Evolutionary conservation across 2,329 filamentous ascomycete species (phyloP), one percentile per base, ranked within the genome.

Genomic region (Microdochium paspali): DNA sequence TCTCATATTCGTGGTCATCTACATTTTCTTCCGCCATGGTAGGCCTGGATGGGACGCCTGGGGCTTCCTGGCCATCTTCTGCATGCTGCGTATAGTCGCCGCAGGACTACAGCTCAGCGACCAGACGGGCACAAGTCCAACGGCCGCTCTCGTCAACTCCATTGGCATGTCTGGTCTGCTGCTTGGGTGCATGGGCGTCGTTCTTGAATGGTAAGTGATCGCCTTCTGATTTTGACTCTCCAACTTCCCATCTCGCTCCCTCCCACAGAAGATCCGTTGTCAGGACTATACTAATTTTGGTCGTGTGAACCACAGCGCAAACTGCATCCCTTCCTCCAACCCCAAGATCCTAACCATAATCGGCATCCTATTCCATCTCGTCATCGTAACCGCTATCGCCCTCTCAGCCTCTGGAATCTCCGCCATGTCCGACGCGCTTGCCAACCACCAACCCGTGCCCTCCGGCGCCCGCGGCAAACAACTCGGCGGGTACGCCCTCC

Each of bases 131-230:
- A 18, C 58, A 6, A 56, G 53, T 20, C 28, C 48, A 6, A 48
- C 54, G 3, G 59, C 55, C 1, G 53, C 50, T 12, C 57, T 63
- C 25, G 54, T 63, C 23, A 50, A 52, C 4, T 55, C 53, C 10
- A 48, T 63, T 25, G 61, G 58, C 21, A 45, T 61, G 4, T 57
- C 58, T 3, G 59, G 59, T 15, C 43, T 63, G 1, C 45, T 63
- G 3, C 51, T 63, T 2, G 54, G 51, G 2, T 48, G 53, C 3
- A 48, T 52, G 15, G 59, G 60, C 1, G 53, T 62, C 12, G 20
- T 62, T 10, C 53, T 58, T 23, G 59, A 63, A 48, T 51, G 57
- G 55, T 58, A 44, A 24, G 55, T n/a, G n/a, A n/a, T n/a, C n/a
- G n/a, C n/a, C n/a, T n/a, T n/a, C n/a, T n/a, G n/a, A n/a, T n/a